phyloP scores from a whole-genome alignment of 352 stramenopile genomes.

The Phytopythium montanum region DNA sequence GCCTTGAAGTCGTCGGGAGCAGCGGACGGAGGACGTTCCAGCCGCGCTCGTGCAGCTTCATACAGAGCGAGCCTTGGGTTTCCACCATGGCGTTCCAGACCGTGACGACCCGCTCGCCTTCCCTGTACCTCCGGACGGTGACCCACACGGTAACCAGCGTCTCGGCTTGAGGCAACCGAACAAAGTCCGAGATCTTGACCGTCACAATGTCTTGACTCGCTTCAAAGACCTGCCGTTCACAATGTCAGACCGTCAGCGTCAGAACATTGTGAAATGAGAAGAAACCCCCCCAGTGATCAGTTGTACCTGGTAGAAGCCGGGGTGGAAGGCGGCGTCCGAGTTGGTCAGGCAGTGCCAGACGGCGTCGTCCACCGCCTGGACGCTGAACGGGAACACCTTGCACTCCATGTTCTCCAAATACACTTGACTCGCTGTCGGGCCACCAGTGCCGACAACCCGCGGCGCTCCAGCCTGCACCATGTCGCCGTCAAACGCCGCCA shows the following conservation, averaged over 20 bases:
- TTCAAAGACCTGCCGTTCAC: slow-evolving; percentile 7
- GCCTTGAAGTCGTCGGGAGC: slow-evolving; percentile 10
- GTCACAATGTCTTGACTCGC: slow-evolving; percentile 13
- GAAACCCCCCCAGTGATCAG: neutral
- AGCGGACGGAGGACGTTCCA: slow-evolving; percentile 27
- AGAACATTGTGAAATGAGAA: neutral
- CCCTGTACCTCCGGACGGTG: slow-evolving; percentile 16
- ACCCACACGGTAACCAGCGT: slow-evolving; percentile 23
- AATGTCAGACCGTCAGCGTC: neutral
- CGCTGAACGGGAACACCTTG: slow-evolving; percentile 28
- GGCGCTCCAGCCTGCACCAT: slow-evolving; percentile 13
- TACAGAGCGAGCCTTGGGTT: slow-evolving; percentile 19
- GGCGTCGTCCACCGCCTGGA: slow-evolving; percentile 21
- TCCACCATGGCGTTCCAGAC: slow-evolving; percentile 33
- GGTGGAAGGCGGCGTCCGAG: slow-evolving; percentile 14
- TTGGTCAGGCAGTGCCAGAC: slow-evolving; percentile 25
- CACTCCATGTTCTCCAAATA: slow-evolving; percentile 30
- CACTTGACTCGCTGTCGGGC: slow-evolving; percentile 8
- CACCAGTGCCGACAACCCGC: slow-evolving; percentile 1
- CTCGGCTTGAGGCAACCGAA: slow-evolving; percentile 18
- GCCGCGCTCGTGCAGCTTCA: slow-evolving; percentile 27
- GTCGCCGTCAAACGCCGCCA: slow-evolving; percentile 25
- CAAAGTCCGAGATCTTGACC: slow-evolving; percentile 23
- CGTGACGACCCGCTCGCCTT: slow-evolving; percentile 18
- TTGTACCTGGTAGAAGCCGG: slow-evolving; percentile 14